Base-by-base conservation (phyloP, 169 alveolate species). In the Cryptosporidium parvum region DNA sequence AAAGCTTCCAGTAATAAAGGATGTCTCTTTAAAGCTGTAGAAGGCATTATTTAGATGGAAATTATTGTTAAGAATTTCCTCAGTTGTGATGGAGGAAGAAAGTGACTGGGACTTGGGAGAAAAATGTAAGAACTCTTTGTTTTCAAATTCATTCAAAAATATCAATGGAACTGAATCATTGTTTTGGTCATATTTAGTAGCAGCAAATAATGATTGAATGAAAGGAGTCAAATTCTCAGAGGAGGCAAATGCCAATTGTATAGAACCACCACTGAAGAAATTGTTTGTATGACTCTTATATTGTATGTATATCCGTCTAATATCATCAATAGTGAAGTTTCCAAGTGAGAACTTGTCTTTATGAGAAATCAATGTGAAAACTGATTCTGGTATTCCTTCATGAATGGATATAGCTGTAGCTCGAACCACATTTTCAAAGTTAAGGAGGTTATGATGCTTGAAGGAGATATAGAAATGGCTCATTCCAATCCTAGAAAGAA, bases 261-360 rank as follows among this genome's bases (percentile, higher is more conserved):
- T 10, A 12, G 67, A n/a, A 21, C 14, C 1, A 23, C 45, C 44
- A 1, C 44, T 33, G 23, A 70, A 39, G 67, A 23, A 44, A 7
- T 9, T n/a, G 7, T 1, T 44, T 3, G 39, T 21, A 51, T 45
- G 58, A 23, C 0, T 58, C 33, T 26, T 35, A 48, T 23, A 70
- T 1, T 37, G 3, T 10, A 26, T 9, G 23, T 70, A 48, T 18
- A 70, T 21, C 35, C 8, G 33, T 18, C 29, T 70, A 26, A 70
- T 4, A 14, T 70, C 48, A 3, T 44, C 52, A 10, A 70, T 23
- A 10, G 45, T 70, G 2, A 70, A 23, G 1, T 51, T 35, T 23
- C 85, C 85, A n/a, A 45, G 37, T 7, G 85, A 48, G 67, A 45
- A 70, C 85, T 31, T 42, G 58, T 70, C 29, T 26, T 6, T 70